Evolutionary conservation across 345 rosid genomes (phyloP).

Genomic region (Noccaea caerulescens): DNA sequence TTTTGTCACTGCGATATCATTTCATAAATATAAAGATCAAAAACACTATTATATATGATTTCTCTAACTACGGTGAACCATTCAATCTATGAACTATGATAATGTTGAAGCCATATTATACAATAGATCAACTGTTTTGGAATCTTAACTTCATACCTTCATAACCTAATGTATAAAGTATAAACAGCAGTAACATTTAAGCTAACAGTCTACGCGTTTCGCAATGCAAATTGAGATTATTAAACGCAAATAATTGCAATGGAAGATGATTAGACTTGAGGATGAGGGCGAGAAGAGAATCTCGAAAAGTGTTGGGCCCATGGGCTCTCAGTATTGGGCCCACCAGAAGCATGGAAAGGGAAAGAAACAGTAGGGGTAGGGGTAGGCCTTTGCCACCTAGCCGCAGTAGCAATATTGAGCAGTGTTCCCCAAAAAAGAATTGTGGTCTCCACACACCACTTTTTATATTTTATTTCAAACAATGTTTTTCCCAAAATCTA

Average conservation of each 20-base stretch:
- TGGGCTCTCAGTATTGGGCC: slow-evolving; percentile 41
- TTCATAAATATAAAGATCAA: background rate
- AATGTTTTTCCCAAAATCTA: slow-evolving; percentile 11
- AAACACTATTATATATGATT: background rate
- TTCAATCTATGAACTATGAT: background rate
- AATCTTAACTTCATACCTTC: background rate
- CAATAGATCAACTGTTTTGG: background rate
- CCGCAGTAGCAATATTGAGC: slow-evolving; percentile 48
- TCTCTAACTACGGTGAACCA: background rate
- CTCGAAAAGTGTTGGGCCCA: slow-evolving; percentile 41
- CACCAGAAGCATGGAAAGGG: slow-evolving; percentile 33
- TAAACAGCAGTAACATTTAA: background rate
- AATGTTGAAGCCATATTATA: background rate
- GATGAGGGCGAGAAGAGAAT: slow-evolving; percentile 39
- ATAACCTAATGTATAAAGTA: background rate
- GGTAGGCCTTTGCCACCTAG: slow-evolving; percentile 44
- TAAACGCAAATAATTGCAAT: slow-evolving; percentile 32
- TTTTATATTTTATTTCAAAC: slow-evolving; percentile 20
- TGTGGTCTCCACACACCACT: slow-evolving; percentile 43
- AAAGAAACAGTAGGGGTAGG: slow-evolving; percentile 22
- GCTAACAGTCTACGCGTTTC: background rate
- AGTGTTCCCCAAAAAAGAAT: slow-evolving; percentile 46
- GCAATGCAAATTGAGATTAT: background rate
- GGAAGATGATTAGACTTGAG: slow-evolving; percentile 33
- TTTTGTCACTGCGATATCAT: background rate